A percentile compares a stretch with the other conserved stretches of the same genome.
These are phyloP conservation scores for Scenedesmus sp. DNA, from an alignment of 163 green algal genomes.

Conservation along the genomic window DNA sequence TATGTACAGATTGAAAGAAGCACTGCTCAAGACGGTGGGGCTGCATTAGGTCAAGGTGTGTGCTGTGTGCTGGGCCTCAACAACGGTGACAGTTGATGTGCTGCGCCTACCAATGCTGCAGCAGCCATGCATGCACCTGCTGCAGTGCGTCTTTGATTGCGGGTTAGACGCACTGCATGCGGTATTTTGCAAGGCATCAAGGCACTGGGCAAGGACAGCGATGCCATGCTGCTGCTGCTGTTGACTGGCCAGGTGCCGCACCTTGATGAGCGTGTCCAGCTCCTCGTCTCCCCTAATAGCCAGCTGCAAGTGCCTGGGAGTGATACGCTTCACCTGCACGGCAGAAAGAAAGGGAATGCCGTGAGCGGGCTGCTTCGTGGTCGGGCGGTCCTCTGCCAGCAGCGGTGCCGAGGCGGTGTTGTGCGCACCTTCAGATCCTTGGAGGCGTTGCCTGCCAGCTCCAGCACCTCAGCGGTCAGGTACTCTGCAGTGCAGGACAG, in stretches of 20 bases:
- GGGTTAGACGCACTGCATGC: neutral
- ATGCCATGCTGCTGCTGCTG: neutral
- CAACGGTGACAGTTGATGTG: neutral
- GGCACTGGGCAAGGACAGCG: neutral
- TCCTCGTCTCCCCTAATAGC: slow-evolving; percentile 99
- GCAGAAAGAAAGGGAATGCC: neutral
- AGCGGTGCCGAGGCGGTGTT: neutral
- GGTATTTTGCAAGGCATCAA: neutral
- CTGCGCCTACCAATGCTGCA: neutral
- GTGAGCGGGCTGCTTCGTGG: neutral
- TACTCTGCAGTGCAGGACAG: slow-evolving; percentile 85
- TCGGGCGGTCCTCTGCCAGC: neutral
- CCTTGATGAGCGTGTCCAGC: slow-evolving; percentile 99
- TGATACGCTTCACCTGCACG: slow-evolving; percentile 98
- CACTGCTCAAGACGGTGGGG: neutral
- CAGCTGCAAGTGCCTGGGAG: slow-evolving; percentile 98
- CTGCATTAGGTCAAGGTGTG: neutral
- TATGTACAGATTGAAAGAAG: too few relatives aligned
- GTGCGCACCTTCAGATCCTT: slow-evolving; percentile 98
- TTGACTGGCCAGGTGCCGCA: slow-evolving; percentile 46
- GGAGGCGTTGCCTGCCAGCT: slow-evolving; percentile 99
- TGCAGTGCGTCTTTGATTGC: neutral
- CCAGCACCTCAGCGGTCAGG: slow-evolving; percentile 98
- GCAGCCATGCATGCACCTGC: neutral
- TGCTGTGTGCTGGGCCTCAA: neutral